Evolutionary conservation across 1,139 yeast genomes (phyloP), one percentile per base, ranked within the genome.

Genomic region (Diutina scorzettiae): DNA sequence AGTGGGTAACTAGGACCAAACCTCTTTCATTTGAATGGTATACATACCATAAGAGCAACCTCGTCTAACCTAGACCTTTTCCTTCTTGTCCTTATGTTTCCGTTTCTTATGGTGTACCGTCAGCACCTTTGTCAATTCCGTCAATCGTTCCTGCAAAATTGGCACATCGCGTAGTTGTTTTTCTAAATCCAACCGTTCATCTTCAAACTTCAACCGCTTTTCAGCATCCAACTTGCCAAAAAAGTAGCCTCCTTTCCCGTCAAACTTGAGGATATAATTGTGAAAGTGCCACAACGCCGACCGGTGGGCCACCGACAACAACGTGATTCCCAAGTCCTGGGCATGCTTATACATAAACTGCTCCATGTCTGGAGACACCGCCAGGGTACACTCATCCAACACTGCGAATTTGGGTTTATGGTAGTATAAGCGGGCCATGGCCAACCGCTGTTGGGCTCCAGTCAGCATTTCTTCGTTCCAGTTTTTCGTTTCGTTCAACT

Each of bases 241-340:
- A 45, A 68, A 69, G 54, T 81, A 84, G 4, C 80, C 78, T 2
- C 94, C 93, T 54, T 80, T 77, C 16, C 94, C 94, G 55, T 82
- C 91, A 56, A 87, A 86, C 58, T 86, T 89, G 48, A 89, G 66
- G 47, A 89, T 73, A 53, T 75, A 73, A 48, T 81, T 77, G 59
- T 89, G 97, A 66, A 86, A 89, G 59, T 83, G 85, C 96, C 96
- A 89, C 50, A 89, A 65, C 11, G 94, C 85, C 3, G 95, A 81
- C 51, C 96, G 71, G 60, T 89, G 96, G 41, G 96, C 91, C 14
- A 89, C 97, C 0, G 96, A 85, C 42, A 89, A 65, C 30, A 89
- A 71, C 0, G 96, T 83, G 45, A 87, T 86, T 0, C 87, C 87
- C 49, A 85, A 67, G 24, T 71, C 66, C 54, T 82, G 85, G 0